Base-by-base conservation (phyloP, 306 rosid species). In the Spatholobus suberectus region DNA sequence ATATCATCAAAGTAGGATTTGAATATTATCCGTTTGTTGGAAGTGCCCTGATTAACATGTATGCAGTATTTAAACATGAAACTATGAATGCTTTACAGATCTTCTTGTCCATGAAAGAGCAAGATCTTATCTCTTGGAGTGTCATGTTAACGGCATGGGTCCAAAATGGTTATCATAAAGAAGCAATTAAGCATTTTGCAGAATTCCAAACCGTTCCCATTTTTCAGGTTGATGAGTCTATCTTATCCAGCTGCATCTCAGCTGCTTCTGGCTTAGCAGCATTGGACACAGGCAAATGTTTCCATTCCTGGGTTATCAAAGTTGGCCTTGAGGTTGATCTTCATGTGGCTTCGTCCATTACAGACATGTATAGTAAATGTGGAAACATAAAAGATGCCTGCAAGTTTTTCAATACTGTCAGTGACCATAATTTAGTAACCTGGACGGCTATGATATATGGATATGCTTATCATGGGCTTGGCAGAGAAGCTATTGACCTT, bases 361-460 rank as follows among this genome's bases (percentile, higher is more conserved):
- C 79, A 47, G 88, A 87, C 75, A 87, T 87, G 90, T 84, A 84
- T 47, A 81, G 90, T 62, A 87, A 87, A 81, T 84, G 90, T 67
- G 90, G 88, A 77, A 72, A 32, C 51, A 74, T 87, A 72, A 73
- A 84, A 41, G 90, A 87, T 57, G 88, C 90, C 12, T 24, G 69
- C 73, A 80, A 43, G 52, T 81, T 67, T 65, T 87, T 87, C 77
- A 69, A 77, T 77, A 70, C 85, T 40, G 81, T 69, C 44, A 63
- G 73, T 27, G 66, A 77, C 72, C 86, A 81, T 72, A 87, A 87
- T 78, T 51, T 84, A 67, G 86, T 87, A 44, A 81, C 84, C 70
- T 87, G 84, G 88, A 87, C 90, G n/a, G 59, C 90, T 34, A 81
- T 87, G 90, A 84, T 87, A 73, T 87, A 85, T 58, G 88, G 88